A percentile compares a stretch with the other conserved stretches of the same genome.
These are phyloP conservation scores for Penicillium sp. DNA, from an alignment of 2,329 filamentous ascomycete genomes.

Conservation along the genomic window DNA sequence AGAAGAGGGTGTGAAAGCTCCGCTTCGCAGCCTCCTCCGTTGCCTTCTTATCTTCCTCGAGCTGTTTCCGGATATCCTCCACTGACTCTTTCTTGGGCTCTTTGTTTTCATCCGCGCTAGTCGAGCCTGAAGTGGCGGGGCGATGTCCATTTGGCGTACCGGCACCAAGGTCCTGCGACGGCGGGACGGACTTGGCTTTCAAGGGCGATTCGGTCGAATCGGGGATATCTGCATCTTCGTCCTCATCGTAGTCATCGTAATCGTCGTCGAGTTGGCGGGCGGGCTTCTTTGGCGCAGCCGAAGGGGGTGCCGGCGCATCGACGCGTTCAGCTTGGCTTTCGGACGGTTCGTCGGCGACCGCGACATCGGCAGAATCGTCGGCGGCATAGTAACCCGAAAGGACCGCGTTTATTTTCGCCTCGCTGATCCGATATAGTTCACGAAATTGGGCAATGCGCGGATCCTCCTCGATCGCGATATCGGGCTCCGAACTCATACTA, in stretches of 20 bases:
- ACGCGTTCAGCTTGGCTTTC: slow-evolving; percentile 41
- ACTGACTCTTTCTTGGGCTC: slow-evolving; percentile 59
- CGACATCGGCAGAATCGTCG: slow-evolving; percentile 34
- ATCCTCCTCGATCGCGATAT: slow-evolving; percentile 63
- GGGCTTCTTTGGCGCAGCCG: slow-evolving; percentile 50
- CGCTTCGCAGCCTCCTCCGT: slow-evolving; percentile 84
- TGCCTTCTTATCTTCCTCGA: slow-evolving; percentile 86
- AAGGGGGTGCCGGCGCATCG: slow-evolving; percentile 47
- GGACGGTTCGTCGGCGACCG: slow-evolving; percentile 47
- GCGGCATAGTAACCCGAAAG: slow-evolving; percentile 52
- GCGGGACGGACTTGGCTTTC: slow-evolving; percentile 49
- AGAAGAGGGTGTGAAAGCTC: slow-evolving; percentile 90
- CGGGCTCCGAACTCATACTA: slow-evolving; percentile 48
- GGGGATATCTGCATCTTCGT: slow-evolving; percentile 56
- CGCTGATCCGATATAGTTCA: slow-evolving; percentile 70
- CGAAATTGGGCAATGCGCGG: slow-evolving; percentile 67
- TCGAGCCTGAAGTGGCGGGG: slow-evolving; percentile 60
- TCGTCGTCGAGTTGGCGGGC: slow-evolving; percentile 74
- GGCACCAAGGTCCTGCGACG: slow-evolving; percentile 54
- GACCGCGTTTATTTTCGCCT: slow-evolving; percentile 71
- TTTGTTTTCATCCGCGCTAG: slow-evolving; percentile 58
- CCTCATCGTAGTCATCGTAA: slow-evolving; percentile 63
- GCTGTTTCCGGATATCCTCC: slow-evolving; percentile 85
- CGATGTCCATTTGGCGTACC: slow-evolving; percentile 67
- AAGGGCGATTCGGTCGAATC: slow-evolving; percentile 45